phyloP scores from a whole-genome alignment of 129 eudicot species.

The Silybum marianum region DNA sequence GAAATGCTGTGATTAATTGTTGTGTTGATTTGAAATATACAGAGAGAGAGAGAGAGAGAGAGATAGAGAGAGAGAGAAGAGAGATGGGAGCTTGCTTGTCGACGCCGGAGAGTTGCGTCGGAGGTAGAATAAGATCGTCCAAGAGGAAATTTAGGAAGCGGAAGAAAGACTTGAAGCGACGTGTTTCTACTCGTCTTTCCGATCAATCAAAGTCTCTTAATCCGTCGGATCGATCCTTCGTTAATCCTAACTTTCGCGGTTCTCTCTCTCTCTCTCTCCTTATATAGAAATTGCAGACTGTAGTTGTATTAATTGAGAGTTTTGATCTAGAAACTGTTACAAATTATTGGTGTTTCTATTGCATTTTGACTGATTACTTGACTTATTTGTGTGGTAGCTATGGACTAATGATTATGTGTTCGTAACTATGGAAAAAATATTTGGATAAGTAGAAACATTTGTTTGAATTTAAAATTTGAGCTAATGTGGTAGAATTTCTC shows the following conservation, averaged over 20 bases:
- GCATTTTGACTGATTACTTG: background rate
- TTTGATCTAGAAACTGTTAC: constrained; percentile 7
- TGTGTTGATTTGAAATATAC: background rate
- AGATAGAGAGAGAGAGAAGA: background rate
- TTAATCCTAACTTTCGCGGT: constrained; percentile 45
- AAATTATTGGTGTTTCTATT: constrained; percentile 3
- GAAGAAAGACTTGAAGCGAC: constrained; percentile 37
- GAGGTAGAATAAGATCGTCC: constrained; percentile 39
- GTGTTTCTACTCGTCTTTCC: constrained; percentile 55
- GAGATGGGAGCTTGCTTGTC: constrained; percentile 90
- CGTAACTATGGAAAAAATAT: background rate
- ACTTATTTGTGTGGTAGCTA: constrained; percentile 5
- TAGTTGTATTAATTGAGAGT: constrained; percentile 11
- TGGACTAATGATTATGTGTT: constrained; percentile 9
- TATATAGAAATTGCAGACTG: constrained; percentile 18
- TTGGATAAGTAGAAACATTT: constrained; percentile 10
- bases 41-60: background rate
- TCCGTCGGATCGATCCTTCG: constrained; percentile 53
- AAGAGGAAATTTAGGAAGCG: constrained; percentile 46
- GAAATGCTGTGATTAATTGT: constrained; percentile 13
- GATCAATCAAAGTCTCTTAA: constrained; percentile 39
- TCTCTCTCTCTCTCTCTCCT: constrained; percentile 8
- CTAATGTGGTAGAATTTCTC: constrained; percentile 10
- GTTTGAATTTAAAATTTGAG: constrained; percentile 8
- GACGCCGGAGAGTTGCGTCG: constrained; percentile 66